Evolutionary conservation across 2,329 filamentous ascomycete genomes (phyloP), one percentile per base, ranked within the genome.

Genomic region (Colletotrichum musicola): DNA sequence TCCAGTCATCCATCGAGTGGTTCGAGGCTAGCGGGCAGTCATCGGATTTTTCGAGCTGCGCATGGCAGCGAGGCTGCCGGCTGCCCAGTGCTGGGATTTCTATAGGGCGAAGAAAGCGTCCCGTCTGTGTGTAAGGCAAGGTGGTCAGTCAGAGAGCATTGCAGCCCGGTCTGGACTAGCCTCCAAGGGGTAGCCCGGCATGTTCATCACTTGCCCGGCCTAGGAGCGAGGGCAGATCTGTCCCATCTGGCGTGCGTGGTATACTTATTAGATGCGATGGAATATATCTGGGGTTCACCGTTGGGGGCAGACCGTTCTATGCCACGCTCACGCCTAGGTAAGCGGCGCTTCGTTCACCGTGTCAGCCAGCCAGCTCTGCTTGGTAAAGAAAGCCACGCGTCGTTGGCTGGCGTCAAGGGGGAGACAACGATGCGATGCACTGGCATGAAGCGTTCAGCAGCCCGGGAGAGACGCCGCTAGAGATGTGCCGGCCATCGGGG

Each of bases 131-230:
- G 62, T 65, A 35, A 35, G 30, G 30, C 30, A 35, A 35, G 30
- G 30, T 35, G 30, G 30, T 35, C 30, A 35, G 30, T 35, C 9
- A 2, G 30, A 35, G 30, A 44, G 60, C 51, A 46, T 16, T 42
- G 50, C 55, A 16, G 62, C 46, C 30, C 49, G 27, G 22, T 38
- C 30, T 42, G 27, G 22, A 38, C 50, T 66, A 69, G 56, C 35
- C 56, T 66, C 51, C 66, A 65, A 69, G 49, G 66, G 66, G 62
- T 25, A 69, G 66, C 66, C 66, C 35, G 56, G 66, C 44, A 42
- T 61, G 62, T 35, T 56, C 42, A 61, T 66, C 49, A 42, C 30
- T 50, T 35, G 50, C 54, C 30, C 55, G 40, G 53, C 30, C 61
- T 55, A 42, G 60, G 30, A 47, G 49, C 56, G 18, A 38, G 35